These are phyloP conservation scores for Zoysia matrella DNA, from an alignment of 202 grass and related monocot species.

Conservation along the genomic window DNA sequence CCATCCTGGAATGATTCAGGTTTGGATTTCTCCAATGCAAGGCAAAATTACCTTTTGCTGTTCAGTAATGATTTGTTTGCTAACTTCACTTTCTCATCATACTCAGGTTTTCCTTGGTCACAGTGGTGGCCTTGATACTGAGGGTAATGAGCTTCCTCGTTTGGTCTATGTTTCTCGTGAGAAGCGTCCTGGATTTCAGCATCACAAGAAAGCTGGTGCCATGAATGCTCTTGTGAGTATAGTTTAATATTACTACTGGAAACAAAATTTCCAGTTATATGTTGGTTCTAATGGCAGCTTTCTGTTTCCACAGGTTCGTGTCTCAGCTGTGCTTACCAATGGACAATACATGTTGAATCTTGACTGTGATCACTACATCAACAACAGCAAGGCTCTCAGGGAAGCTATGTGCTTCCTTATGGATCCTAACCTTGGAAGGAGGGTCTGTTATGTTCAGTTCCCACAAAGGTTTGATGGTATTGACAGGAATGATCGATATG, in stretches of 20 bases:
- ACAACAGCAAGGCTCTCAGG: slow-evolving; percentile 76
- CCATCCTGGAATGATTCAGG: slow-evolving; percentile 99
- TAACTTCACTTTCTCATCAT: slow-evolving; percentile 46
- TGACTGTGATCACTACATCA: slow-evolving; percentile 83
- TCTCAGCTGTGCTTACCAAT: slow-evolving; percentile 79
- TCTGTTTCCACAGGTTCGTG: slow-evolving; percentile 59
- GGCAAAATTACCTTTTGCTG: neutral
- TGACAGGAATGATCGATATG: no score
- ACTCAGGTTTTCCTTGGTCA: slow-evolving; percentile 96
- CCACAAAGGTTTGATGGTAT: no score
- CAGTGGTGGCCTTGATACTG: slow-evolving; percentile 89
- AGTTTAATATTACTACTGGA: neutral
- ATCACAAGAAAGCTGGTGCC: slow-evolving; percentile 91
- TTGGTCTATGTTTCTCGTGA: slow-evolving; percentile 93
- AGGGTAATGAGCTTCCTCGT: slow-evolving; percentile 82
- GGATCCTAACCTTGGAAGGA: slow-evolving; percentile 63
- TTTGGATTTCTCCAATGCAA: slow-evolving; percentile 38
- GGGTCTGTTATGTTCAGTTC: slow-evolving; percentile 49
- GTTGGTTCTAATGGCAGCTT: slow-evolving; percentile 30
- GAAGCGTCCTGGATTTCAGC: slow-evolving; percentile 81
- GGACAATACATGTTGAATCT: slow-evolving; percentile 83
- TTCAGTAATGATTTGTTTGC: slow-evolving; percentile 20
- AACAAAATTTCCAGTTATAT: slow-evolving; percentile 10
- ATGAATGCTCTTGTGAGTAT: slow-evolving; percentile 83
- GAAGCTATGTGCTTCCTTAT: slow-evolving; percentile 89